A percentile compares a stretch with the other conserved stretches of the same genome.
phyloP scores from a whole-genome alignment of 2,329 filamentous ascomycete genomes.

The Aureobasidium mangrovei region DNA sequence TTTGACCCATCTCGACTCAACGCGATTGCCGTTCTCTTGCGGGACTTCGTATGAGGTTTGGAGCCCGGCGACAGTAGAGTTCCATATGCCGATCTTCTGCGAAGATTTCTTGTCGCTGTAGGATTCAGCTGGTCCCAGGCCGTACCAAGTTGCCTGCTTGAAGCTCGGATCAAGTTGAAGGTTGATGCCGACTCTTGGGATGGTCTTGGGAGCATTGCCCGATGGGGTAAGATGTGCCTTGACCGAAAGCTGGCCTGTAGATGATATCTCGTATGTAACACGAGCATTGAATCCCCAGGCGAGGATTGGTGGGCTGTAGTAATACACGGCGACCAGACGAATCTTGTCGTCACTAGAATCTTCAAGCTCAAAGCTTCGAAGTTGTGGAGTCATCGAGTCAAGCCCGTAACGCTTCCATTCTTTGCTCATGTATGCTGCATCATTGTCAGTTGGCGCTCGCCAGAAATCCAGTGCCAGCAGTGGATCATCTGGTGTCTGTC shows the following conservation, averaged over 20 bases:
- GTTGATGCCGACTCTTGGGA: constrained; percentile 56
- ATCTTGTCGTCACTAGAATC: constrained; percentile 24
- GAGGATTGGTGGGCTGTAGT: constrained; percentile 49
- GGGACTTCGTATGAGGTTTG: constrained; percentile 56
- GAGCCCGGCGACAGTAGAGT: constrained; percentile 39
- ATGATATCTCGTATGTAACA: constrained; percentile 46
- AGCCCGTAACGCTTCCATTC: constrained; percentile 48
- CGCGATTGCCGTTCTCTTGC: constrained; percentile 58
- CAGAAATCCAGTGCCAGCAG: constrained; percentile 46
- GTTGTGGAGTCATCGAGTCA: constrained; percentile 38
- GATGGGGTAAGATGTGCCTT: constrained; percentile 34
- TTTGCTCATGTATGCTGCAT: constrained; percentile 44
- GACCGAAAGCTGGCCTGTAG: constrained; percentile 39
- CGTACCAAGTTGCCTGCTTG: constrained; percentile 50
- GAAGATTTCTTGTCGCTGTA: constrained; percentile 58
- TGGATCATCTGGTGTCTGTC: neutral
- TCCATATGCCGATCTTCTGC: constrained; percentile 46
- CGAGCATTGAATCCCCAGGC: constrained; percentile 44
- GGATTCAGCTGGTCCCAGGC: constrained; percentile 55
- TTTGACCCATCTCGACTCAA: constrained; percentile 50
- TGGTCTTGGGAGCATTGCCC: constrained; percentile 44
- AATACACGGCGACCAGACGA: constrained; percentile 11
- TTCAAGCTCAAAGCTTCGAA: constrained; percentile 32
- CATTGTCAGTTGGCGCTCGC: constrained; percentile 59
- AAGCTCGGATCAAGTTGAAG: constrained; percentile 42